Conservation (phyloP, 1,139 yeast species). For the Blastobotrys ciferrii region DNA sequence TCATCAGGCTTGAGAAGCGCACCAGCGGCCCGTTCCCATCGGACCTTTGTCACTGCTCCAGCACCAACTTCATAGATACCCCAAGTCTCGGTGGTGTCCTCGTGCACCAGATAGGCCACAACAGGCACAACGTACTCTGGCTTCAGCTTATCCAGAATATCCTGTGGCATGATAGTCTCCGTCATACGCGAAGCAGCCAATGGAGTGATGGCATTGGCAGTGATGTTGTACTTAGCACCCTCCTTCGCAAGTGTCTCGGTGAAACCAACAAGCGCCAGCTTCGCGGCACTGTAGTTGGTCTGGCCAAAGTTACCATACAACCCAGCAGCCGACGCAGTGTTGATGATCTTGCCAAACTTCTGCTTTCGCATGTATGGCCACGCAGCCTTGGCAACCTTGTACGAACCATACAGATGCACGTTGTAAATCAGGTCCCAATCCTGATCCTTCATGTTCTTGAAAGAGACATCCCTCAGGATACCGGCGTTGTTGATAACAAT, state of each 20-base stretch:
- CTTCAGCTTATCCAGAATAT: slow-evolving; percentile 71
- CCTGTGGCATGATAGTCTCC: slow-evolving; percentile 82
- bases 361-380: slow-evolving; percentile 90
- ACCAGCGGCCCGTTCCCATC: slow-evolving; percentile 95
- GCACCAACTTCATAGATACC: slow-evolving; percentile 92
- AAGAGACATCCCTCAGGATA: slow-evolving; percentile 64
- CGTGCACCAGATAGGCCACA: slow-evolving; percentile 75
- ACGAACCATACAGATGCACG: slow-evolving; percentile 90
- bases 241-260: slow-evolving; percentile 95
- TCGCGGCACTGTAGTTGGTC: slow-evolving; percentile 93
- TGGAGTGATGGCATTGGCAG: slow-evolving; percentile 87
- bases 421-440: slow-evolving; percentile 79
- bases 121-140: slow-evolving; percentile 92
- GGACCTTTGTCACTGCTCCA: slow-evolving; percentile 84
- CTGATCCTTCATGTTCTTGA: slow-evolving; percentile 76
- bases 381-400: slow-evolving; percentile 80
- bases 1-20: slow-evolving; percentile 77
- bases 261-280: slow-evolving; percentile 83
- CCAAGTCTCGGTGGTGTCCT: slow-evolving; percentile 57
- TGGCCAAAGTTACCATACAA: slow-evolving; percentile 97
- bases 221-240: slow-evolving; percentile 80
- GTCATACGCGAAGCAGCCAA: slow-evolving; percentile 97
- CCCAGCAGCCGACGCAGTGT: slow-evolving; percentile 96
- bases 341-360: slow-evolving; percentile 80
- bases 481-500: slow-evolving; percentile 93